A percentile compares a stretch with the other conserved stretches of the same genome.
phyloP scores from a whole-genome alignment of 495 filamentous ascomycete species.

The Penicillium waksmanii region DNA sequence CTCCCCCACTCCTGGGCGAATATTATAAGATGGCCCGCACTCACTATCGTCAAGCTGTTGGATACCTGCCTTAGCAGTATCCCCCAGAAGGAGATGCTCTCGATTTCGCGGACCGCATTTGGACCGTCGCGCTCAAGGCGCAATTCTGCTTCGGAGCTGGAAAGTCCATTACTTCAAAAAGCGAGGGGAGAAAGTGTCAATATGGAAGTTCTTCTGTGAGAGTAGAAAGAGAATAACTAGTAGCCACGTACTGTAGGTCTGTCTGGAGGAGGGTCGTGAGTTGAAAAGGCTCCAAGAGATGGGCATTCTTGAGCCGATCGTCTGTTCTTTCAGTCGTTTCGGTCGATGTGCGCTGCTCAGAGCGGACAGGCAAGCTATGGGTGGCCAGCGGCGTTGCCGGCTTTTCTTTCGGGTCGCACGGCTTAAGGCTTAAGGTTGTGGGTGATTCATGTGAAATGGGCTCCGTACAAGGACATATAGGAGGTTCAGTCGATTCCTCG shows the following conservation, averaged over 20 bases:
- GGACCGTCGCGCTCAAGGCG: slow-evolving; percentile 60
- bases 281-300: slow-evolving; percentile 33
- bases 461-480: slow-evolving; percentile 45
- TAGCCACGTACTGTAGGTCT: slow-evolving; percentile 30
- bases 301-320: slow-evolving; percentile 23
- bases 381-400: slow-evolving; percentile 6
- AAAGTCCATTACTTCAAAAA: slow-evolving; percentile 54
- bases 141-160: slow-evolving; percentile 52
- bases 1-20: background rate
- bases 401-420: slow-evolving; percentile 15
- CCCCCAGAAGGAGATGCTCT: slow-evolving; percentile 56
- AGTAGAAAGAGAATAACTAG: background rate
- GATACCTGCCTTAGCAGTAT: slow-evolving; percentile 65
- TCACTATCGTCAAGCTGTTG: slow-evolving; percentile 66
- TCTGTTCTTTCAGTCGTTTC: slow-evolving; percentile 5
- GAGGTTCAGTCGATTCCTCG: slow-evolving; percentile 51
- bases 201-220: background rate
- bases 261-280: slow-evolving; percentile 34
- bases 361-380: background rate
- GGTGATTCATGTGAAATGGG: slow-evolving; percentile 24
- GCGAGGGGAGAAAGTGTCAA: background rate
- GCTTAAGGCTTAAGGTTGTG: slow-evolving; percentile 23
- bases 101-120: slow-evolving; percentile 62
- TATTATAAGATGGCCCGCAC: slow-evolving; percentile 7
- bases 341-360: slow-evolving; percentile 7